Percentiles rank a stretch among this genome's conserved stretches.
Conservation (phyloP, 768 basidiomycete species). For the Infundibulicybe gibba region DNA sequence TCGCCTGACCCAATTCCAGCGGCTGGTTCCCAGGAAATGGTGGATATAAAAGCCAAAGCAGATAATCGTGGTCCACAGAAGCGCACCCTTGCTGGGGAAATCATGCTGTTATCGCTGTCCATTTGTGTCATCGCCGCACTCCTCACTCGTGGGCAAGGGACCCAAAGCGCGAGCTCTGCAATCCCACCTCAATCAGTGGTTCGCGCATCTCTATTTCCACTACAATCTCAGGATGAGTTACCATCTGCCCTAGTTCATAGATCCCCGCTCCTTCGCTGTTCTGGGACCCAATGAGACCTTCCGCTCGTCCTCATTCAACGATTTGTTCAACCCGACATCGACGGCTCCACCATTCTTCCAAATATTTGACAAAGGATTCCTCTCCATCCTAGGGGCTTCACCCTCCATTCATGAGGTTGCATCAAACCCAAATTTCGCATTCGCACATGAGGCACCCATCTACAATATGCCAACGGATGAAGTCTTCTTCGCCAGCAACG, state of each 20-base stretch:
- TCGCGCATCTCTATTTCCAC: slow-evolving; percentile 4
- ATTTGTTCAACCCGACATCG: slow-evolving; percentile 60
- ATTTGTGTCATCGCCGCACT: neutral
- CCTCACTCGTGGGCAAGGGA: neutral
- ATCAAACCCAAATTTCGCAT: slow-evolving; percentile 57
- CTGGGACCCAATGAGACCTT: slow-evolving; percentile 38
- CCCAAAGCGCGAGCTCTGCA: neutral
- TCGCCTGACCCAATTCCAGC: too few species aligned
- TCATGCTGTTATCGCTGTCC: slow-evolving; percentile 4
- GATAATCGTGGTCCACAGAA: neutral
- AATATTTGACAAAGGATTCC: slow-evolving; percentile 48
- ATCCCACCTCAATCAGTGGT: slow-evolving; percentile 24
- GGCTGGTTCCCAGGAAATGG: too few species aligned
- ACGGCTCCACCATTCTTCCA: slow-evolving; percentile 57
- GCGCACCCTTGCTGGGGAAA: neutral
- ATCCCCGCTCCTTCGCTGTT: slow-evolving; percentile 50
- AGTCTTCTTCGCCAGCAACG: slow-evolving; percentile 70
- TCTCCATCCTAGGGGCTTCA: slow-evolving; percentile 50
- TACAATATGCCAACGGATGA: slow-evolving; percentile 66
- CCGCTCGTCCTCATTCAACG: slow-evolving; percentile 30
- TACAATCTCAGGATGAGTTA: neutral
- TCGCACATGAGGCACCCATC: slow-evolving; percentile 79
- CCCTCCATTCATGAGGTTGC: slow-evolving; percentile 61
- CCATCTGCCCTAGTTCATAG: slow-evolving; percentile 35
- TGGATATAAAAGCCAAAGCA: neutral